Evolutionary conservation across 805 yeast genomes (phyloP).

Genomic region (Starmerella vitae): DNA sequence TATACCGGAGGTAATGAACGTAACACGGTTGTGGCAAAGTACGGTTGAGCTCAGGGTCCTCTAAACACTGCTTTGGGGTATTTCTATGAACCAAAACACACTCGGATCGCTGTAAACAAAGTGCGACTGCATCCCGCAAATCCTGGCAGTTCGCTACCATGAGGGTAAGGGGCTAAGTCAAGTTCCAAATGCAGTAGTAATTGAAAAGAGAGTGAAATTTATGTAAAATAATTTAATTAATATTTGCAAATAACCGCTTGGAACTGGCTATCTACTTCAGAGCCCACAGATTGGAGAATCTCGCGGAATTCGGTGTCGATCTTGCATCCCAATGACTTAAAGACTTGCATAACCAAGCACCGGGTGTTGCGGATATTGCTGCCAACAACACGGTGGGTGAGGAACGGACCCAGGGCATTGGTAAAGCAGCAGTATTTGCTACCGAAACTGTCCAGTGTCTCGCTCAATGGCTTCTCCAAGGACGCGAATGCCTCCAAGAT

Average conservation of each 20-base stretch:
- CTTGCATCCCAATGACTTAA: constrained; percentile 9
- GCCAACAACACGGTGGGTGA: constrained; percentile 12
- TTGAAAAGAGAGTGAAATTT: too few species aligned
- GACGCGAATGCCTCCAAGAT: constrained; percentile 5
- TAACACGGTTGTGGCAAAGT: constrained; percentile 79
- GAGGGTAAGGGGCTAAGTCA: not conserved
- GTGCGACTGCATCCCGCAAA: constrained; percentile 87
- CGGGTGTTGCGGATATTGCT: constrained; percentile 8
- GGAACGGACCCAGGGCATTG: constrained; percentile 9
- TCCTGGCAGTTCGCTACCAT: constrained; percentile 64
- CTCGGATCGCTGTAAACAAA: constrained; percentile 90
- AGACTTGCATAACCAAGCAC: constrained; percentile 9
- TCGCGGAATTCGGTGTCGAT: constrained; percentile 6
- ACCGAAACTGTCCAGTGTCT: constrained; percentile 3
- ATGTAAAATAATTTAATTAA: not conserved
- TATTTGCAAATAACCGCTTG: constrained; percentile 10
- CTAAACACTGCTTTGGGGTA: constrained; percentile 77
- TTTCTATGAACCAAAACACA: constrained; percentile 84
- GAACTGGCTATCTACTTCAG: constrained; percentile 8
- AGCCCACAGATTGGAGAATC: constrained; percentile 1
- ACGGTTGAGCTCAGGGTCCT: constrained; percentile 59
- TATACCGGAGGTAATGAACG: constrained; percentile 68
- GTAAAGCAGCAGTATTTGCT: constrained; percentile 8
- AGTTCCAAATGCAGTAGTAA: too few species aligned
- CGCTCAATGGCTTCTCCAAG: constrained; percentile 8